These are phyloP conservation scores for Yamadazyma olivae DNA, from an alignment of 805 yeast genomes.

Conservation along the genomic window DNA sequence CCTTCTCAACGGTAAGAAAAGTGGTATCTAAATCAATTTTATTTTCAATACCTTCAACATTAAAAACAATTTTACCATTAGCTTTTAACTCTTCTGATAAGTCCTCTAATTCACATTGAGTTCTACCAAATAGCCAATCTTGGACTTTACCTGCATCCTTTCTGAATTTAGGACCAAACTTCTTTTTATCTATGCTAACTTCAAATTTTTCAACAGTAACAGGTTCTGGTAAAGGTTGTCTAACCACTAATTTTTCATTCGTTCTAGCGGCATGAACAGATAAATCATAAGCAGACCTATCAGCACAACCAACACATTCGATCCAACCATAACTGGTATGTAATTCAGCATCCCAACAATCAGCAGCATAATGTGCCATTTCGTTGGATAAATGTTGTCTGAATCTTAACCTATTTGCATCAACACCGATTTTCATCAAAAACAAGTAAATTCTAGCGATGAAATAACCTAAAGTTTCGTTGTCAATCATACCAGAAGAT, in stretches of 20 bases:
- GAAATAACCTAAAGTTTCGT: conserved; percentile 96
- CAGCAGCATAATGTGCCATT: conserved; percentile 99
- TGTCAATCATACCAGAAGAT: conserved; percentile 80
- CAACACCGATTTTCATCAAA: conserved; percentile 86
- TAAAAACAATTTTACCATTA: conserved; percentile 62
- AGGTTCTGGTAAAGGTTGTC: conserved; percentile 86
- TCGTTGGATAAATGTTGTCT: conserved; percentile 98
- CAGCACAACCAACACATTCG: conserved; percentile 99
- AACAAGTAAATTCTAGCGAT: conserved; percentile 89
- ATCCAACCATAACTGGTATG: conserved; percentile 98
- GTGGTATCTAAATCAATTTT: conserved; percentile 70
- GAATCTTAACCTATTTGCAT: conserved; percentile 79
- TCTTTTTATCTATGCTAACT: conserved; percentile 86
- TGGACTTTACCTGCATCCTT: conserved; percentile 94
- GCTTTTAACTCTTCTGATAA: conserved; percentile 64
- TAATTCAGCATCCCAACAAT: conserved; percentile 99
- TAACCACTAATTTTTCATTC: conserved; percentile 90
- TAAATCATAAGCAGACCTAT: conserved; percentile 96
- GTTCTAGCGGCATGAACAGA: conserved; percentile 94
- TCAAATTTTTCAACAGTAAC: conserved; percentile 77
- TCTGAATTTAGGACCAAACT: conserved; percentile 97
- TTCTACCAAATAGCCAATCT: conserved; percentile 67
- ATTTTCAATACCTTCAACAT: conserved; percentile 62
- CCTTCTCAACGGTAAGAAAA: conserved; percentile 72
- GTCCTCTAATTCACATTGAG: conserved; percentile 81